Base-by-base conservation (phyloP, 1,139 yeast species). In the Kodamaea fungicola region DNA sequence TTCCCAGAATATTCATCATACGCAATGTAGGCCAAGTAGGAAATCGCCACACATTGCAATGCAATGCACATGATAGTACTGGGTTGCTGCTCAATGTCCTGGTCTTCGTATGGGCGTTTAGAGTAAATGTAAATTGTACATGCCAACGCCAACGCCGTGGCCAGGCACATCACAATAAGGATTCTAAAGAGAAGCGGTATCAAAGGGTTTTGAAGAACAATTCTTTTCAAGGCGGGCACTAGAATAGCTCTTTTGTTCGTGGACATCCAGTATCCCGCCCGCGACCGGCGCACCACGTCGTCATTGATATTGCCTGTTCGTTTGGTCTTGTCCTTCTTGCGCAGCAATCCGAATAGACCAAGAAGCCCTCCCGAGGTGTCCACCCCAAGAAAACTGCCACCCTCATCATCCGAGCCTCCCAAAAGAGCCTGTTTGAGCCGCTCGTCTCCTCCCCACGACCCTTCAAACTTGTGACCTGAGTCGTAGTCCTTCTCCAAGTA, bases 1-100 rank as follows among this genome's bases (percentile, higher is more conserved):
- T 87, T 84, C 13, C 97, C 95, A 19, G 83, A 75, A 59, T 87
- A 90, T 59, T 92, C 98, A 60, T 92, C 97, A 51, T 80, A 82
- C 2, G 96, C 80, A 57, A 90, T 87, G 60, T 86, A 89, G 8
- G 80, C 64, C 41, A 89, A 73, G 55, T 92, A 92, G 0, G 78
- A 76, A 28, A 88, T 64, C 2, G 96, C 96, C 47, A 80, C 69
- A 25, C 89, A 68, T 57, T 89, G 92, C 7, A 90, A 96, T 34
- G 80, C 80, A 2, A 90, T 74, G 1, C 97, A 95, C 96, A 92
- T 88, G 37, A 89, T 80, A 0, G 97, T 87, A 50, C 95, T 83
- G 13, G 97, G 84, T 57, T 87, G 92, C 55, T 88, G 96, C 2
- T 75, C 68, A 9, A 87, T 59, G n/a, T 61, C 54, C 2, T 42